These are phyloP conservation scores for Pinguiococcus pyrenoidosus DNA, from an alignment of 108 stramenopile genomes.

Conservation along the genomic window DNA sequence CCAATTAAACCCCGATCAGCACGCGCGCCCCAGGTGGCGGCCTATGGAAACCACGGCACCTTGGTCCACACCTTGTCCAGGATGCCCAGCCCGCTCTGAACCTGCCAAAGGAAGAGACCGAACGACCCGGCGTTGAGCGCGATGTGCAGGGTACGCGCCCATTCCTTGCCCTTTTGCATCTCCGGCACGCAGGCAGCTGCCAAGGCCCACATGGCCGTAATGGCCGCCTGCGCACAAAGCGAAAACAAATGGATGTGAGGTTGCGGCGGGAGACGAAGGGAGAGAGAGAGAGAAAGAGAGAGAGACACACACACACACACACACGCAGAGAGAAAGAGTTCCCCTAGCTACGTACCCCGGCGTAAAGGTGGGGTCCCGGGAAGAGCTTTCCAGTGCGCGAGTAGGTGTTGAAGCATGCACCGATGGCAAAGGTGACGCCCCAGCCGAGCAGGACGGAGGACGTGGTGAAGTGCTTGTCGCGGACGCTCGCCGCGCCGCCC, in stretches of 20 bases:
- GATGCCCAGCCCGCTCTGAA: slow-evolving; percentile 68
- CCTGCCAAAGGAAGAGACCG: slow-evolving; percentile 83
- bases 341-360: too few species aligned
- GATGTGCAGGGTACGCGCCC: slow-evolving; percentile 78
- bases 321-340: too few species aligned
- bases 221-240: too few species aligned
- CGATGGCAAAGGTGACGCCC: slow-evolving; percentile 81
- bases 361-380: slow-evolving; percentile 92
- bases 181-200: slow-evolving; percentile 71
- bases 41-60: too few species aligned
- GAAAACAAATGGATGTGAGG: too few species aligned
- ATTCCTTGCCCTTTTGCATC: slow-evolving; percentile 97
- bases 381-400: slow-evolving; percentile 89
- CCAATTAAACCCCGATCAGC: too few species aligned
- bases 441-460: slow-evolving; percentile 67
- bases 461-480: slow-evolving; percentile 76
- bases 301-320: too few species aligned
- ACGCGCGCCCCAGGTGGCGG: too few species aligned
- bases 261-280: too few species aligned
- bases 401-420: slow-evolving; percentile 90
- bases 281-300: too few species aligned
- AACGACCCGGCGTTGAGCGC: slow-evolving; percentile 72
- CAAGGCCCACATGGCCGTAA: slow-evolving; percentile 78
- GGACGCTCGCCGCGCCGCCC: slow-evolving; percentile 22
- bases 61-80: slow-evolving; percentile 71